Base-by-base conservation (phyloP, 306 rosid genomes). In the Biancaea sappan region DNA sequence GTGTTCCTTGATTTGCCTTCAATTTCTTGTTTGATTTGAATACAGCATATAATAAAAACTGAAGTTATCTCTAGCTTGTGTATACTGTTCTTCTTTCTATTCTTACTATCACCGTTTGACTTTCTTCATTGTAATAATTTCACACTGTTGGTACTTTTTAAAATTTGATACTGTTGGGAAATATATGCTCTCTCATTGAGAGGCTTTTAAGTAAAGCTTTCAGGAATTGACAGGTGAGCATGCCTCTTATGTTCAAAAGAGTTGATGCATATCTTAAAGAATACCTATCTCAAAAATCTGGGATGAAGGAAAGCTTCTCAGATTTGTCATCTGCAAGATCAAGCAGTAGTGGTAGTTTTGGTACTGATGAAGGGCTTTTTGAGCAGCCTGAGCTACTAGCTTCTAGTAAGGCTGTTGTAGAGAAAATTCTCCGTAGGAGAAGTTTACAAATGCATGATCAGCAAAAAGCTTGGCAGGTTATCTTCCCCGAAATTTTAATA, bases 401-500 rank as follows among this genome's bases (percentile, higher is more conserved):
- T 56, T 86, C 96, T 8, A 84, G 83, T 86, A 90, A 83, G 83
- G 80, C 72, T 71, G 78, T 75, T 69, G 80, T 71, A 75, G 97
- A 90, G 69, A 90, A 90, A 77, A 60, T 80, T 77, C 84, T 80
- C 73, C 24, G 80, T 84, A 81, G 73, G 75, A 84, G 83, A 83
- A 94, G 95, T 76, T 47, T 80, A 74, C 86, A 90, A 82, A 75
- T 94, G 86, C 79, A 53, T 6, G 84, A 86, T 65, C 91, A 86
- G 84, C 97, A 92, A 83, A 88, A 73, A 68, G 83, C 88, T 77
- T 90, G 97, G 97, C 93, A 91, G 98, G 98, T 92, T 70, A 54
- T 60, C 78, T 72, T 77, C 62, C 12, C 66, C 48, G 53, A 54
- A 26, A 68, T 24, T 77, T 77, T n/a, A 61, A 29, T 37, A 68